Conservation (phyloP, 352 stramenopile genomes). For the Ophiocytium majus region DNA sequence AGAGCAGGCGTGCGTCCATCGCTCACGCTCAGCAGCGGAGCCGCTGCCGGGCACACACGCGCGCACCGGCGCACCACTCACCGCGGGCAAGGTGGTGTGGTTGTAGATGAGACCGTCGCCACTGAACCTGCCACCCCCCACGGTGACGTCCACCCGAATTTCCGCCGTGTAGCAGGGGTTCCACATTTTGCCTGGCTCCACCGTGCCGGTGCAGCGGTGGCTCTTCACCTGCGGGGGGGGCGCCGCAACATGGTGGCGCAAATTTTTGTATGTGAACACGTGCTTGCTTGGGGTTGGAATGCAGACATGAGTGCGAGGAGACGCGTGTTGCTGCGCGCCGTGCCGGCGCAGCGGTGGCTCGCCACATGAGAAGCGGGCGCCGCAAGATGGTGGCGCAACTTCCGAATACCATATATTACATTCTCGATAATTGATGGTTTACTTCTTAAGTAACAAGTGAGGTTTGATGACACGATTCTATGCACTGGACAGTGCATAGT, state of each 20-base stretch:
- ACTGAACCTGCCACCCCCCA: slow-evolving; percentile 61
- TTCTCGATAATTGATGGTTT: no score
- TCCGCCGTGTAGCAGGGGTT: slow-evolving; percentile 67
- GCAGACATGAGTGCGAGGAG: neutral
- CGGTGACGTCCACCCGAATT: slow-evolving; percentile 49
- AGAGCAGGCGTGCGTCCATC: no score
- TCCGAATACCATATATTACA: no score
- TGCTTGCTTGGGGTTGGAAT: neutral
- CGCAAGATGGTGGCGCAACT: no score
- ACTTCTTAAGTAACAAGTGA: no score
- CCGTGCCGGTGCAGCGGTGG: slow-evolving; percentile 32
- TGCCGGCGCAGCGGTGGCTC: no score
- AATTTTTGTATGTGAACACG: neutral
- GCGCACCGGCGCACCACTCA: slow-evolving; percentile 24
- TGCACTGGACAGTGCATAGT: no score
- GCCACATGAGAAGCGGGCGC: no score
- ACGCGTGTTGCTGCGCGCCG: neutral
- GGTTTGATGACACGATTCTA: no score
- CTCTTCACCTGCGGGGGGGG: neutral
- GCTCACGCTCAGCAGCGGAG: no score
- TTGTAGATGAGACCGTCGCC: slow-evolving; percentile 59
- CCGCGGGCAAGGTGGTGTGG: slow-evolving; percentile 53
- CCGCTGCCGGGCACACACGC: no score
- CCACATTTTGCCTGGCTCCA: slow-evolving; percentile 58
- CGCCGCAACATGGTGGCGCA: no score